Base-by-base conservation (phyloP, 192 early-diverging fungal species). In the Umbelopsis sp. region DNA sequence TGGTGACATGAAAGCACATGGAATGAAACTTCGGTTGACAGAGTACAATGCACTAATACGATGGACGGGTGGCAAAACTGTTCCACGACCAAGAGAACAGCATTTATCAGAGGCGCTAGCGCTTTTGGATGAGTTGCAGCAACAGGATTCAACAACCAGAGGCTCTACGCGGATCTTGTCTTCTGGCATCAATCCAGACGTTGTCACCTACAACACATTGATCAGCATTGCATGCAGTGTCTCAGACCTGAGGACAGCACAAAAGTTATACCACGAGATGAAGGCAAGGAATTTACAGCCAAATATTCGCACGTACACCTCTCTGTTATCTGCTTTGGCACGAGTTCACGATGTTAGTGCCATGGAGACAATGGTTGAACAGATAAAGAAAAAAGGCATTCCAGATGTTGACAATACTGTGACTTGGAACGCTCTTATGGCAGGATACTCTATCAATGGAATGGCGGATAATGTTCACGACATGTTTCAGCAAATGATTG, bases 221-320 rank as follows among this genome's bases (percentile, higher is more conserved):
- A 75, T 80, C 38, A 52, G 74, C 25, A 66, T 75, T 20, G 78
- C 78, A 38, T 68, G 69, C 1, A 47, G 72, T 36, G 12, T 73
- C 0, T 47, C 56, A 7, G 78, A 80, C 51, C 71, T 80, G 9
- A 26, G 71, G 1, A 75, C 78, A 34, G 78, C 78, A 29, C 78
- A 80, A 38, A 70, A 70, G 21, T 62, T 80, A 41, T 80, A 80
- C 68, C 68, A 80, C 45, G 68, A 70, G 16, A 80, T 80, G 78
- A 29, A 75, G 29, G 71, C 78, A 0, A 53, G 65, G 25, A 67
- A 43, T 10, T 22, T 80, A 6, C 24, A 68, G 8, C 71, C 78
- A 8, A 74, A 80, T 32, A 38, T 24, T 8, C 72, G 69, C 12
- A 80, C 78, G 0, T 80, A 75, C 49, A 66, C 78, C 0, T 69